These are phyloP conservation scores for Amphirosellinia nigrospora DNA, from an alignment of 495 filamentous ascomycete species.

Conservation along the genomic window DNA sequence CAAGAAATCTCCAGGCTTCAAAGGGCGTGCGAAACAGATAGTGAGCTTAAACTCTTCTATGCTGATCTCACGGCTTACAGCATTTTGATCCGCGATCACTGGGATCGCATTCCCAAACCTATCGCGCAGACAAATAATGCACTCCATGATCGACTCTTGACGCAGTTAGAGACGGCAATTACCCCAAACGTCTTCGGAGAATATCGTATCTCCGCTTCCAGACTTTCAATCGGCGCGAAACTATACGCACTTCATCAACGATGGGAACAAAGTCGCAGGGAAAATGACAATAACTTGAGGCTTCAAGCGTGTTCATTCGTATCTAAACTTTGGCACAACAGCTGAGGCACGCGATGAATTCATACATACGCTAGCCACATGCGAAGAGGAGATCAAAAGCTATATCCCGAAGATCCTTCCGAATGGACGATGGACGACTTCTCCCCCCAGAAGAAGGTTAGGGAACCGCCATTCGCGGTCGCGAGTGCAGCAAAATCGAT, in stretches of 20 bases:
- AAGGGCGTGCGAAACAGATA: not conserved
- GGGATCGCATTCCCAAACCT: not conserved
- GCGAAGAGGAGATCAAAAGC: slow-evolving; percentile 3
- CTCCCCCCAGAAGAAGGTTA: not conserved
- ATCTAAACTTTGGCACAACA: not conserved
- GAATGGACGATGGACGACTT: not conserved
- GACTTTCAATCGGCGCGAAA: not conserved
- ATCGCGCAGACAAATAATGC: not conserved
- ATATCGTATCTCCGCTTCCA: not conserved
- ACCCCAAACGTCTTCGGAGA: not conserved
- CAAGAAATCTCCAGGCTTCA: not conserved
- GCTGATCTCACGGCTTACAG: slow-evolving; percentile 15
- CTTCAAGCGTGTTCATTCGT: not conserved
- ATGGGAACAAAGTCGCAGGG: not conserved
- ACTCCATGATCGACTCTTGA: not conserved
- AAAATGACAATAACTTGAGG: not conserved
- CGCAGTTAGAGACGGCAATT: not conserved
- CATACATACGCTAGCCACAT: not conserved
- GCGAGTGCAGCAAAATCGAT: slow-evolving; percentile 3
- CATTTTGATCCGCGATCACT: slow-evolving; percentile 8
- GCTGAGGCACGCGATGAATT: not conserved
- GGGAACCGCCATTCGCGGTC: slow-evolving; percentile 11
- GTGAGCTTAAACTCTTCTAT: slow-evolving; percentile 8
- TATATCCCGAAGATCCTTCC: not conserved
- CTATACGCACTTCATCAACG: not conserved